Evolutionary conservation across 2,329 filamentous ascomycete genomes (phyloP).

Genomic region (Colletotrichum spinosum): DNA sequence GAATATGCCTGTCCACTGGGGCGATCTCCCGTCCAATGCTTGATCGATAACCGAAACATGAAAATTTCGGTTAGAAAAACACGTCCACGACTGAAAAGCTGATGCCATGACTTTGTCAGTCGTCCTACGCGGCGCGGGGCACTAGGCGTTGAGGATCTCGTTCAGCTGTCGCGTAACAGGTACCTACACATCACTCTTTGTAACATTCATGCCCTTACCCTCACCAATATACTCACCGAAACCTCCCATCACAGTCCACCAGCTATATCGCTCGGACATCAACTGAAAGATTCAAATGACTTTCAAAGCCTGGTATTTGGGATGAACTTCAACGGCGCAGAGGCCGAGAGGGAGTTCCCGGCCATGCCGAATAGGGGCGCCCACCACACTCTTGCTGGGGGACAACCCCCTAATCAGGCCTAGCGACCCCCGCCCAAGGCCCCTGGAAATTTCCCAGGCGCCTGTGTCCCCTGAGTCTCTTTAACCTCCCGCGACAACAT

Average conservation of each 20-base stretch:
- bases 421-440: conserved; percentile 25
- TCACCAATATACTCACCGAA: too few species aligned
- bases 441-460: conserved; percentile 35
- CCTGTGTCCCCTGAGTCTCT: conserved; percentile 10
- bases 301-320: conserved; percentile 1
- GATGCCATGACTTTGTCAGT: too few species aligned
- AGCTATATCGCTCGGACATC: too few species aligned
- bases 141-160: too few species aligned
- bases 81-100: too few species aligned
- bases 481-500: too few species aligned
- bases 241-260: too few species aligned
- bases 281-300: not conserved
- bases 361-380: conserved; percentile 33
- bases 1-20: conserved; percentile 9
- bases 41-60: not conserved
- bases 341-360: conserved; percentile 11
- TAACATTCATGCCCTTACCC: too few species aligned
- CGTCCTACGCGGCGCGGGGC: too few species aligned
- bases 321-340: not conserved
- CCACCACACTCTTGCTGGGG: conserved; percentile 6
- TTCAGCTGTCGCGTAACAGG: too few species aligned
- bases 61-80: not conserved
- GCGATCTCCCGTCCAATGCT: conserved; percentile 22
- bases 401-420: conserved; percentile 11
- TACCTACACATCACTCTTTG: too few species aligned